Evolutionary conservation across 202 grass and related monocot genomes (phyloP), one percentile per base, ranked within the genome.

Genomic region (Elaeis oleifera): DNA sequence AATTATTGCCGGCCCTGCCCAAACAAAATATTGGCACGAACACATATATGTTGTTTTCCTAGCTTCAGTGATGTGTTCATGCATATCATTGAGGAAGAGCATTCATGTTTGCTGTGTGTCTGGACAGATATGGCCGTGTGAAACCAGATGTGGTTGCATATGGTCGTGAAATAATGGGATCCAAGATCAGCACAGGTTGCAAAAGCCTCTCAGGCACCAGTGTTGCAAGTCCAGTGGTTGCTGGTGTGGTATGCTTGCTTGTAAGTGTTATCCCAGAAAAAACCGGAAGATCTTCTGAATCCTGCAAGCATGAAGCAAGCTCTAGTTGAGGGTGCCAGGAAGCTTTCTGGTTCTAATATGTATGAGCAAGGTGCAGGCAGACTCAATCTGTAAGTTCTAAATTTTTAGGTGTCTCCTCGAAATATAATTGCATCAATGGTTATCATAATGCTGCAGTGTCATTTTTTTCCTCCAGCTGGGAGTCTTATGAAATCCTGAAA

Each of bases 191-290:
- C 81, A 92, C 92, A 58, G 92, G 88, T 58, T 91, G 92, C 77
- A 97, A 97, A 76, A 91, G 81, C 61, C 87, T 97, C 49, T 97
- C 92, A 63, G 92, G 92, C 51, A 97, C 92, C 68, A 97, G 92
- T 69, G 92, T 97, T 63, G 92, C 92, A 65, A 97, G 87, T 69
- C 92, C 92, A 4, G 92, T 97, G 56, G 84, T 97, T 66, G 92
- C 92, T 74, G 92, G 92, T 59, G 82, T 80, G 25, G 88, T 97
- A 65, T 97, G 92, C 70, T 79, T 97, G 73, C 92, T 97, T 49
- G 79, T 89, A 65, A 97, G 88, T 78, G 70, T 97, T 50, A 82
- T 92, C 56, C 82, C 92, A 24, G 71, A 89, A 74, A 81, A 29
- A 77, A 75, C 69, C 63, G 92, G 51, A 97, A 70, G 79, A 65